A percentile compares a stretch with the other conserved stretches of the same genome.
phyloP scores from a whole-genome alignment of 2,329 filamentous ascomycete genomes.

The Xylaria polymorpha region DNA sequence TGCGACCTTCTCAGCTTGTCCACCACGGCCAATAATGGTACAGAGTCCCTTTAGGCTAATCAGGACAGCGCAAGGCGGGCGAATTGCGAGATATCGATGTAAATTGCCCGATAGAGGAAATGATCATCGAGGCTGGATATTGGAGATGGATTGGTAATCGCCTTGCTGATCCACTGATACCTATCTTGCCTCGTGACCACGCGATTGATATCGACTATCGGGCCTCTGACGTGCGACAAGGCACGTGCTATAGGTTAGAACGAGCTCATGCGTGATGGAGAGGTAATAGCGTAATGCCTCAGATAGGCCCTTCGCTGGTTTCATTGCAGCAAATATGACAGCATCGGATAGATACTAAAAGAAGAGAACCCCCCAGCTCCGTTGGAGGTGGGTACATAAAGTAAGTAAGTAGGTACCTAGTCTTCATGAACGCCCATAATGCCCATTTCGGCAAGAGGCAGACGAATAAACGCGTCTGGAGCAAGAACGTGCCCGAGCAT shows the following conservation, averaged over 20 bases:
- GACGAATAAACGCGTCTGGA: neutral
- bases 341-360: neutral
- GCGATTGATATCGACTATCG: neutral
- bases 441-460: neutral
- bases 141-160: slow-evolving; percentile 39
- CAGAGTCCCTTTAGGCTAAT: slow-evolving; percentile 40
- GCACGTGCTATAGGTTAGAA: neutral
- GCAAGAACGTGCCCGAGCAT: neutral
- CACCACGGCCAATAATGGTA: slow-evolving; percentile 26
- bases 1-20: slow-evolving; percentile 18
- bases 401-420: no score
- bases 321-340: neutral
- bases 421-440: neutral
- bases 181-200: neutral
- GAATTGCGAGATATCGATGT: slow-evolving; percentile 17
- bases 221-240: neutral
- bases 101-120: slow-evolving; percentile 27
- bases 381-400: neutral
- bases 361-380: neutral
- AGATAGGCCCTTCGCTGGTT: neutral
- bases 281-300: neutral
- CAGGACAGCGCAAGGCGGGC: slow-evolving; percentile 21
- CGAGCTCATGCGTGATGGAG: neutral
- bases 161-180: neutral
- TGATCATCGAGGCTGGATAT: slow-evolving; percentile 32